Percentiles rank a stretch among this genome's conserved stretches.
phyloP scores from a whole-genome alignment of 2,329 filamentous ascomycete genomes.

The Claviceps africana region DNA sequence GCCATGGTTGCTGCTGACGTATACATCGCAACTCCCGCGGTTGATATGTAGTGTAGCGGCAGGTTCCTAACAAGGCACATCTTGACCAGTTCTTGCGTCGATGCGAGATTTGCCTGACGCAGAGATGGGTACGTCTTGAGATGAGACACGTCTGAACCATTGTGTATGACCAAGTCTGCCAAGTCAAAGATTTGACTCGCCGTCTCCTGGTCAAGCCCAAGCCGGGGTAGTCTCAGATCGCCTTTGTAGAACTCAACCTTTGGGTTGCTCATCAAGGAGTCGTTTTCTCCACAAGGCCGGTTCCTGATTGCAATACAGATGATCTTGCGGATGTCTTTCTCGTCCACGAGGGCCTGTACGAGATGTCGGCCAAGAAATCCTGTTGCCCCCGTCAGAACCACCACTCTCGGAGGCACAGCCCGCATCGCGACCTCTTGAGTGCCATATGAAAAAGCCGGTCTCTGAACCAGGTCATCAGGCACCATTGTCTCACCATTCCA shows the following conservation, averaged over 20 bases:
- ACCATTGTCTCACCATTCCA: not conserved
- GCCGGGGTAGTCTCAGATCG: conserved; percentile 17
- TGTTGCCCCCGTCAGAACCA: conserved; percentile 5
- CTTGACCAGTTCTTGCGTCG: conserved; percentile 16
- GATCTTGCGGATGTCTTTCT: conserved; percentile 19
- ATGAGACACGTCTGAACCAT: conserved; percentile 23
- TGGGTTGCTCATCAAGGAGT: not conserved
- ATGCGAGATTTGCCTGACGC: conserved; percentile 14
- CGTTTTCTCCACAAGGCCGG: conserved; percentile 5
- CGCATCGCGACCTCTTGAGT: not conserved
- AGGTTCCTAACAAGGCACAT: conserved; percentile 9
- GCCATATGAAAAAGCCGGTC: not conserved
- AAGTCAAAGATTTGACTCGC: not conserved
- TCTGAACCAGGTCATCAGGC: not conserved
- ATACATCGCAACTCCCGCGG: not conserved
- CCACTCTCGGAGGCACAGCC: not conserved
- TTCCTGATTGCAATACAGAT: conserved; percentile 28
- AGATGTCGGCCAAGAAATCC: conserved; percentile 4
- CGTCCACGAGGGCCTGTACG: conserved; percentile 6
- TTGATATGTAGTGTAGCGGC: conserved; percentile 17
- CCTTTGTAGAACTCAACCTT: conserved; percentile 11
- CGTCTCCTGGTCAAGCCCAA: conserved; percentile 22
- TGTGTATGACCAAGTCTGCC: conserved; percentile 33
- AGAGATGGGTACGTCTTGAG: conserved; percentile 18
- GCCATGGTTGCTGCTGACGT: not conserved